Conservation (phyloP, 768 basidiomycete genomes). For the Auricularia heimuer region DNA sequence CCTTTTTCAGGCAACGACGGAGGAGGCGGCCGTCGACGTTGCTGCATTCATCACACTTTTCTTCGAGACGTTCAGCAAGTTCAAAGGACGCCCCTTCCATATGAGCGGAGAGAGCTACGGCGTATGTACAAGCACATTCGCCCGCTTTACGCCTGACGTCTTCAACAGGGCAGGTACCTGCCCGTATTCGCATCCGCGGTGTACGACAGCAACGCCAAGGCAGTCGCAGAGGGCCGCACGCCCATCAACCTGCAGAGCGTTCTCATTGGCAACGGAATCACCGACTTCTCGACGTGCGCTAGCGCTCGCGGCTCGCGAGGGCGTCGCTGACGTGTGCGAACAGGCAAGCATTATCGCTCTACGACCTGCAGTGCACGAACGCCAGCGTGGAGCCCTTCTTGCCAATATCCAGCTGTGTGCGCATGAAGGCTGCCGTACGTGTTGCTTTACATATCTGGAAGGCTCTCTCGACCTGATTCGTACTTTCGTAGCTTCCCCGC, state of each 20-base stretch:
- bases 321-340: neutral
- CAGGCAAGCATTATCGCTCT: constrained; percentile 7
- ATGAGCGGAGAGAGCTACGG: constrained; percentile 52
- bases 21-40: constrained; percentile 61
- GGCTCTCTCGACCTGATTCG: neutral
- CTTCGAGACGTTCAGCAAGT: constrained; percentile 65
- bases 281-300: constrained; percentile 9
- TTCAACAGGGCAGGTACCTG: constrained; percentile 10
- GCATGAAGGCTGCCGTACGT: neutral
- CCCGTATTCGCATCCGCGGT: constrained; percentile 26
- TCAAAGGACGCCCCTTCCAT: constrained; percentile 56
- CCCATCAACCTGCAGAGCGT: constrained; percentile 14
- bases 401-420: constrained; percentile 2
- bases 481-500: constrained; percentile 27
- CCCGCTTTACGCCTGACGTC: neutral
- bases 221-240: constrained; percentile 17
- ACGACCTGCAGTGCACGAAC: constrained; percentile 9
- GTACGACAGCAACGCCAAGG: constrained; percentile 22
- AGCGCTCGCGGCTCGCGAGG: neutral
- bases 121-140: constrained; percentile 20
- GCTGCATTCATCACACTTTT: constrained; percentile 63
- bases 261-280: constrained; percentile 24
- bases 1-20: constrained; percentile 30
- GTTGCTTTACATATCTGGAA: too few species aligned
- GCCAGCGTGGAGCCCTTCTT: constrained; percentile 6